Evolutionary conservation across 139 green algal species (phyloP).

Genomic region (Limnomonas spitsbergensis): DNA sequence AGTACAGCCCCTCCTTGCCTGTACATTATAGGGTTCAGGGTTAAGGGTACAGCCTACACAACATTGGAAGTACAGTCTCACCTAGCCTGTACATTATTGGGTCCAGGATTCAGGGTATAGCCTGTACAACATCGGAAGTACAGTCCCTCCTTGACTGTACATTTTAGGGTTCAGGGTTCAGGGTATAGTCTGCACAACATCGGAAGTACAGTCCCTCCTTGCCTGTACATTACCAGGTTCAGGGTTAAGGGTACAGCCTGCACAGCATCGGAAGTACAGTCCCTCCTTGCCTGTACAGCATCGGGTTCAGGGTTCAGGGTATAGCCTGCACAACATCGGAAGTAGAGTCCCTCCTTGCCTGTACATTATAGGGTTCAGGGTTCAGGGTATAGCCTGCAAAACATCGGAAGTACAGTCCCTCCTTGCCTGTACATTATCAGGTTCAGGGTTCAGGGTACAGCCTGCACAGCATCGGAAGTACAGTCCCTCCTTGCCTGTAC

Average conservation of each 20-base stretch:
- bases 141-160: constrained; percentile 66
- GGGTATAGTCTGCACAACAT: too few relatives aligned
- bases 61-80: constrained; percentile 72
- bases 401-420: neutral
- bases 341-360: neutral
- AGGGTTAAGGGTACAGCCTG: too few relatives aligned
- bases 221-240: neutral
- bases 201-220: neutral
- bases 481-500: too few relatives aligned
- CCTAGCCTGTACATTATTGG: constrained; percentile 45
- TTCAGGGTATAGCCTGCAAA: too few relatives aligned
- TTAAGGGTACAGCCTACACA: too few relatives aligned
- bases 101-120: neutral
- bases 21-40: neutral
- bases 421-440: neutral
- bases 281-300: neutral
- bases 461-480: too few relatives aligned
- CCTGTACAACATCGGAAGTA: constrained; percentile 70
- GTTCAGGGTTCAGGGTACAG: neutral
- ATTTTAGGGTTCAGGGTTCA: neutral
- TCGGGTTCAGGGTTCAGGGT: neutral
- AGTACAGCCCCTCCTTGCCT: constrained; percentile 69
- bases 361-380: neutral
- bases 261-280: neutral
- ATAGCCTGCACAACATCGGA: neutral